A percentile compares a stretch with the other conserved stretches of the same genome.
Evolutionary conservation across 805 yeast genomes (phyloP).

Genomic region (Zygosaccharomyces siamensis): DNA sequence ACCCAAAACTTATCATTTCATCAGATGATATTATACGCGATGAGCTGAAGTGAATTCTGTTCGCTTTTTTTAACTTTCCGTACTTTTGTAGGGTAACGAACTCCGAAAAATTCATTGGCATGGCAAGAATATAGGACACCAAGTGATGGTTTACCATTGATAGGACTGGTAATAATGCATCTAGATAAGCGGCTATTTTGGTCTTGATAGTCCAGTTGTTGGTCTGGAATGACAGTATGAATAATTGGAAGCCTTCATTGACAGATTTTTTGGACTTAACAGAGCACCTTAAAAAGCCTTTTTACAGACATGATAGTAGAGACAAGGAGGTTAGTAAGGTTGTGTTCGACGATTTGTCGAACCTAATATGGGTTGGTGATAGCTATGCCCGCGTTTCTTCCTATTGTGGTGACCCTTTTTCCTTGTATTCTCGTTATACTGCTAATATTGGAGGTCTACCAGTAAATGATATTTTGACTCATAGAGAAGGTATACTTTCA

Average conservation of each 20-base stretch:
- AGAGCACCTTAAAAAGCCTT: constrained; percentile 32
- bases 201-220: neutral
- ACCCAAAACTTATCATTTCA: neutral
- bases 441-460: constrained; percentile 45
- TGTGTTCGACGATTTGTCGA: constrained; percentile 65
- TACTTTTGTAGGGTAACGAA: neutral
- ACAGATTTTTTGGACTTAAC: constrained; percentile 29
- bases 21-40: neutral
- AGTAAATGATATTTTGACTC: constrained; percentile 49
- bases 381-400: constrained; percentile 46
- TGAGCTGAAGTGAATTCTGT: constrained; percentile 5
- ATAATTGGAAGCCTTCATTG: constrained; percentile 35
- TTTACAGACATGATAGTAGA: constrained; percentile 30
- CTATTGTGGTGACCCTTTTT: constrained; percentile 42
- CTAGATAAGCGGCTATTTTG: neutral
- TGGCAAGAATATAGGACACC: neutral
- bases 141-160: neutral
- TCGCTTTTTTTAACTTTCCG: neutral
- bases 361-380: constrained; percentile 84
- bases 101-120: neutral
- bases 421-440: constrained; percentile 53
- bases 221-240: constrained; percentile 20
- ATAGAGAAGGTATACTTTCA: constrained; percentile 55
- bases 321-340: constrained; percentile 34
- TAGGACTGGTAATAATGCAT: neutral